Evolutionary conservation across 2,329 filamentous ascomycete species (phyloP).

Genomic region (Chaetothyriales sp.): DNA sequence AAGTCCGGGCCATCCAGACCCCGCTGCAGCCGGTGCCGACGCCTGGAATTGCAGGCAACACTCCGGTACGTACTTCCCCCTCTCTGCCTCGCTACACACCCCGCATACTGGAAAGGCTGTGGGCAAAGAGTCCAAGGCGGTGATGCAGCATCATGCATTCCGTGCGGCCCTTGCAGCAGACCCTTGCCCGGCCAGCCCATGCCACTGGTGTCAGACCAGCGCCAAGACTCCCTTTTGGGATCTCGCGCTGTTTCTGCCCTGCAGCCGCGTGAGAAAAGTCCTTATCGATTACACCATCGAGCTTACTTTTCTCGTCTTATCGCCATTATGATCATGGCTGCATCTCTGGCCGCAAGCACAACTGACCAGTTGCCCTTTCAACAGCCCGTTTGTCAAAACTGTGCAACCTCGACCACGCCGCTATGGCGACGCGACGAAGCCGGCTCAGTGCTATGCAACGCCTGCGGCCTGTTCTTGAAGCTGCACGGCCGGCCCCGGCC

Average conservation of each 20-base stretch:
- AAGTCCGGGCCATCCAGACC: neutral
- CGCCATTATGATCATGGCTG: constrained; percentile 25
- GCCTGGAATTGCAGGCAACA: constrained; percentile 19
- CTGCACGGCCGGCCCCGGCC: constrained; percentile 84
- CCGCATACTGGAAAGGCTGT: too few relatives aligned
- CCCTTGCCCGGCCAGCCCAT: neutral
- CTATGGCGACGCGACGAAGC: constrained; percentile 95
- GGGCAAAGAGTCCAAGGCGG: neutral
- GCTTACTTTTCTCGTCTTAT: neutral
- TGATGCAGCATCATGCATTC: neutral
- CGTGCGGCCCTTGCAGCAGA: neutral
- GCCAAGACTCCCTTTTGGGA: neutral
- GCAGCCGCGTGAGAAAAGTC: constrained; percentile 29
- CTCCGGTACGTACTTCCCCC: constrained; percentile 26
- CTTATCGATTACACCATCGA: constrained; percentile 9
- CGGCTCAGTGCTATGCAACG: constrained; percentile 93
- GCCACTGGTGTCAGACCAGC: neutral
- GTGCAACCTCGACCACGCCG: constrained; percentile 85
- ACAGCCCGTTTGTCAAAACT: constrained; percentile 96
- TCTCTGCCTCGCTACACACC: neutral
- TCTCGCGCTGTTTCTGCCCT: too few relatives aligned
- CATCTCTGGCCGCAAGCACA: constrained; percentile 32
- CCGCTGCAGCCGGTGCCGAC: constrained; percentile 14
- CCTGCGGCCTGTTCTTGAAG: constrained; percentile 94
- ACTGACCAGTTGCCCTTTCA: constrained; percentile 39